Base-by-base conservation (phyloP, 2,329 filamentous ascomycete genomes). In the Cryphonectria japonica region DNA sequence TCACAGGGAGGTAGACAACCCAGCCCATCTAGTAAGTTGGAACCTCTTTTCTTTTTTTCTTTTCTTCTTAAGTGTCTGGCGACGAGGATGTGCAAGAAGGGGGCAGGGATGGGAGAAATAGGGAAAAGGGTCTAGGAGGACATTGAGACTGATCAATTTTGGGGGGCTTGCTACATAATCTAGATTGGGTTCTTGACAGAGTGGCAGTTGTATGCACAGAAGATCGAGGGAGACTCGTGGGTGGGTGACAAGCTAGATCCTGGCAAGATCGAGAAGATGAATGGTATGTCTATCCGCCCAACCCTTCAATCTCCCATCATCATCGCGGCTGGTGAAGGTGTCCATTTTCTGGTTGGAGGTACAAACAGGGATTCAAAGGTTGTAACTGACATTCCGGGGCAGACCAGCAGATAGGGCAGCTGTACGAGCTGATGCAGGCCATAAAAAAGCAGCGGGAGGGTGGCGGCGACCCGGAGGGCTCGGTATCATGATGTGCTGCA, bases 111-210 rank as follows among this genome's bases (percentile, higher is more conserved):
- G 41, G 37, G 62, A 11, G 37, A 1, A 39, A 46, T 46, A 46
- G 43, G 8, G 43, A 46, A 46, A 46, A 16, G 43, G 6, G 3
- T 8, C 6, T 22, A 46, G 16, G 43, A 46, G 16, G 19, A 46
- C 19, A 16, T 46, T 52, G 16, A 22, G 50, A 54, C 46, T 32
- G 19, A 57, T 67, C 43, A 46, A 22, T 22, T 22, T 1, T 41
- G n/a, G 43, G 43, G 46, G 14, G 14, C 13, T 43, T 43, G 41
- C 41, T 13, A 43, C 4, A 1, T 9, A 29, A 19, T 66, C 19
- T 75, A 97, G 94, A 94, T 98, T 76, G 96, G 95, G 1, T 99
- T 99, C 80, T 85, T 99, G 76, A 95, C 93, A 0, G 95, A 98
- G 81, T 99, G 95, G 95, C 96, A 99, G 81, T 83, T 93, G 67